Conservation (phyloP, 768 basidiomycete genomes). For the Saitozyma podzolica region DNA sequence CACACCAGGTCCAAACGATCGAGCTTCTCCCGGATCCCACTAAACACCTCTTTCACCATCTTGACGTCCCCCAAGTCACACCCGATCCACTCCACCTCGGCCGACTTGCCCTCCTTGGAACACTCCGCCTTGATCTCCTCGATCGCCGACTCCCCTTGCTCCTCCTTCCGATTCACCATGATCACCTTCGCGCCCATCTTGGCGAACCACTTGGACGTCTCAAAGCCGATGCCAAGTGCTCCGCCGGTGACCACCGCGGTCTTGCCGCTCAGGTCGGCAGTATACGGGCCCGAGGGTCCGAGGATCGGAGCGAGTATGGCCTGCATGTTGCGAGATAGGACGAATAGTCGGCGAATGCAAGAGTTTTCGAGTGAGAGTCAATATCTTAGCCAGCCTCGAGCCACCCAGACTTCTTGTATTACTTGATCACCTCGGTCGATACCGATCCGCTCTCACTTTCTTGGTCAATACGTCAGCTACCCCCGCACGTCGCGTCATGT, state of each 20-base stretch:
- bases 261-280: slow-evolving; percentile 37
- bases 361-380: too few relatives aligned
- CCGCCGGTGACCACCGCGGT: slow-evolving; percentile 40
- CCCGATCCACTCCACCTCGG: slow-evolving; percentile 35
- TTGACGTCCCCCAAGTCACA: slow-evolving; percentile 44
- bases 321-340: too few relatives aligned
- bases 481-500: too few relatives aligned
- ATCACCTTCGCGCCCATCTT: slow-evolving; percentile 36
- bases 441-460: too few relatives aligned
- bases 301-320: slow-evolving; percentile 42
- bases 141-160: slow-evolving; percentile 49
- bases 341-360: too few relatives aligned
- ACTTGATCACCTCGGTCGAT: too few relatives aligned
- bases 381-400: too few relatives aligned
- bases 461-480: too few relatives aligned
- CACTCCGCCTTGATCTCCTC: slow-evolving; percentile 34
- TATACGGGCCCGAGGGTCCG: slow-evolving; percentile 42
- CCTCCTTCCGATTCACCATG: slow-evolving; percentile 49
- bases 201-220: background rate
- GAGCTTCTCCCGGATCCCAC: slow-evolving; percentile 24
- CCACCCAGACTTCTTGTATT: too few relatives aligned
- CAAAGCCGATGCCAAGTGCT: slow-evolving; percentile 12
- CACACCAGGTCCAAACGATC: slow-evolving; percentile 42
- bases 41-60: slow-evolving; percentile 45
- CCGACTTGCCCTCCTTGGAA: slow-evolving; percentile 29